Evolutionary conservation across 148 eudicot genomes (phyloP), one percentile per base, ranked within the genome.

Genomic region (Silene conica): DNA sequence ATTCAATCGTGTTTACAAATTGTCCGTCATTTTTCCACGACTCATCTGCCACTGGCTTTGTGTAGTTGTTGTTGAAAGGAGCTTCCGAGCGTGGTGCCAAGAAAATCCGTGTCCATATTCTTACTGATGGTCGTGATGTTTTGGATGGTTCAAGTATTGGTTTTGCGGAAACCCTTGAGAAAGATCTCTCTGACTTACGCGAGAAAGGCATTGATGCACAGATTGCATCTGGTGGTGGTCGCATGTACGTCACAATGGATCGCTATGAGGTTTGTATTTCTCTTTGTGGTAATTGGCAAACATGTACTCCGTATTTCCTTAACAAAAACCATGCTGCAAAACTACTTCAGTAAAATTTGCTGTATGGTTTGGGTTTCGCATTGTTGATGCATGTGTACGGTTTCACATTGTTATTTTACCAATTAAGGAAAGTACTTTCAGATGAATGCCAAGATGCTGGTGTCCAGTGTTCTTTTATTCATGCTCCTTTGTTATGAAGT

Each of bases 41-140:
- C 41, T 19, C 63, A 50, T 11, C 75, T 56, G 18, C 19, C 66
- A 2, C 22, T 48, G 62, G 57, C 50, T 38, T 68, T 58, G 41
- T 85, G 81, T 79, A 95, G 99, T 67, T 90, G 80, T 76, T 95
- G 83, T 80, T 95, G 63, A 92, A 90, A 81, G 97, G 99, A 69
- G 79, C 88, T 26, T 78, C 86, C 50, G 94, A 90, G 22, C 97
- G 64, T 70, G 94, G 97, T 85, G 97, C 92, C 58, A 95, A 90
- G 73, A 90, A 83, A 82, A 90, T 95, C 76, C 90, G 97, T 48
- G 88, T 90, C 74, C 97, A 92, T 72, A 68, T 87, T 69, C 89
- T 95, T 65, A 95, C 97, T 14, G 97, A 95, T 72, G 97, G 97
- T 1, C 97, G 97, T 79, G 99, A 95, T 82, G 99, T 95, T 67